Conservation (phyloP, 257 asterid genomes). For the Solanum tarijense region DNA sequence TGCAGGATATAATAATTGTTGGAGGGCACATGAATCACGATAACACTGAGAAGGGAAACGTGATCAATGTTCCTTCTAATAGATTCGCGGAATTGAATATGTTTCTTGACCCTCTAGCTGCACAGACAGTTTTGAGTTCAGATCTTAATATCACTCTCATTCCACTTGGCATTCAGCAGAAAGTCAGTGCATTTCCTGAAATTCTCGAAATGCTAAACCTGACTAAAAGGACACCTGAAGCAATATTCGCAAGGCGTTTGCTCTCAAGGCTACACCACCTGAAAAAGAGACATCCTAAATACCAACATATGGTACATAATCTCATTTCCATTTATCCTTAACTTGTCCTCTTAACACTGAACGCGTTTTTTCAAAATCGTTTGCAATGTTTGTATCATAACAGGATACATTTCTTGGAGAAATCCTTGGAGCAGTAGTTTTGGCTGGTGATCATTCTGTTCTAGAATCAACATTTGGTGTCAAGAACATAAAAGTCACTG, state of each 20-base stretch:
- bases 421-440: constrained; percentile 61
- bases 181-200: constrained; percentile 20
- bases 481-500: constrained; percentile 29
- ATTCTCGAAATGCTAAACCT: constrained; percentile 18
- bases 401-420: constrained; percentile 77
- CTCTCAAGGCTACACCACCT: constrained; percentile 42
- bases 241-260: constrained; percentile 29
- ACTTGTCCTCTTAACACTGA: neutral
- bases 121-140: constrained; percentile 44
- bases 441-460: constrained; percentile 34
- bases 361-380: neutral
- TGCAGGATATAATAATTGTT: constrained; percentile 60
- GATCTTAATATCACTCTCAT: constrained; percentile 49
- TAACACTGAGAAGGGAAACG: constrained; percentile 45
- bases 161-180: constrained; percentile 55
- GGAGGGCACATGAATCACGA: constrained; percentile 51
- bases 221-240: constrained; percentile 54
- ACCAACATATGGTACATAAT: constrained; percentile 53
- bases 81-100: constrained; percentile 60
- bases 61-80: constrained; percentile 46
- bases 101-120: constrained; percentile 83
- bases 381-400: neutral
- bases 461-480: constrained; percentile 25
- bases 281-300: constrained; percentile 32
- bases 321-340: neutral